Evolutionary conservation across 2,329 filamentous ascomycete genomes (phyloP).

Genomic region (Berkeleyomyces basicola): DNA sequence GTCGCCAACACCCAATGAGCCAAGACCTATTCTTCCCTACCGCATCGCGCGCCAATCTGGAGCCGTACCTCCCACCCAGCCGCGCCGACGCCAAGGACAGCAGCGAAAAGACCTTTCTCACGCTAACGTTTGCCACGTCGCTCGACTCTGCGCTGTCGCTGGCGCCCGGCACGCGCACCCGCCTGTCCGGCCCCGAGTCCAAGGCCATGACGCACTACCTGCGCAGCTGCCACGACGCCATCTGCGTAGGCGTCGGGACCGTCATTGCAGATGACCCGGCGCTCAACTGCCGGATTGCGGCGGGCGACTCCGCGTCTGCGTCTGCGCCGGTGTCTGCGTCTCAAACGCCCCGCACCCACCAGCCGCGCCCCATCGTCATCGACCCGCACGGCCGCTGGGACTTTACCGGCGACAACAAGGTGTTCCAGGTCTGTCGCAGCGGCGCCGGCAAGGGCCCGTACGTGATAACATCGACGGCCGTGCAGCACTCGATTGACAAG

Average conservation of each 20-base stretch:
- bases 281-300: conserved; percentile 60
- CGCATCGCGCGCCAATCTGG: conserved; percentile 20
- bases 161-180: conserved; percentile 62
- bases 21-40: conserved; percentile 22
- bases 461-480: conserved; percentile 40
- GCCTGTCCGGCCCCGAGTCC: conserved; percentile 63
- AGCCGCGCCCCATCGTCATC: conserved; percentile 68
- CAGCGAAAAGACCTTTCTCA: conserved; percentile 34
- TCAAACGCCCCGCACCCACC: conserved; percentile 22
- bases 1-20: conserved; percentile 18
- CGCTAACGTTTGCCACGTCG: conserved; percentile 79
- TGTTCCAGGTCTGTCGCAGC: conserved; percentile 45
- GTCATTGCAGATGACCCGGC: conserved; percentile 71
- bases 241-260: conserved; percentile 72
- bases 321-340: conserved; percentile 18
- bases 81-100: neutral
- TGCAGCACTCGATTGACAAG: conserved; percentile 29
- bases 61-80: conserved; percentile 21
- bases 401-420: conserved; percentile 40
- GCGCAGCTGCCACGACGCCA: conserved; percentile 65
- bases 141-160: conserved; percentile 69
- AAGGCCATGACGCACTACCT: conserved; percentile 92
- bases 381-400: conserved; percentile 67
- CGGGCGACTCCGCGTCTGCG: neutral
- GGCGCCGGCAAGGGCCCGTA: conserved; percentile 58